A percentile compares a stretch with the other conserved stretches of the same genome.
phyloP scores from a whole-genome alignment of 805 yeast genomes.

The Candida ortonii region DNA sequence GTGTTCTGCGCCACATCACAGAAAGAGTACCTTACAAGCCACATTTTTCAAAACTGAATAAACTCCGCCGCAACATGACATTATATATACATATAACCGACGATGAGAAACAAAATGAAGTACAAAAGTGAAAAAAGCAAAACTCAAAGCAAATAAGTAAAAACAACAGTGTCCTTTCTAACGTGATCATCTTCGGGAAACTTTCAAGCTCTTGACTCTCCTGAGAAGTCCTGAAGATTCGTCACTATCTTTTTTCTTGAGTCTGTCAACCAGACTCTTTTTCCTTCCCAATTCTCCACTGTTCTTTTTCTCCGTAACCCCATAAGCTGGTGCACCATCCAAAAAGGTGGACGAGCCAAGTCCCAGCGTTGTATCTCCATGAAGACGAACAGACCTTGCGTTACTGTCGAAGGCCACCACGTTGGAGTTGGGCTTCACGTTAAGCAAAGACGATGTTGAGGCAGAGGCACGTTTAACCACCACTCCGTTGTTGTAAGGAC shows the following conservation, averaged over 20 bases:
- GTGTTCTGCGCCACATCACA: no score
- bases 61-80: neutral
- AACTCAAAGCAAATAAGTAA: neutral
- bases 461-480: conserved; percentile 29
- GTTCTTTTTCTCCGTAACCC: conserved; percentile 38
- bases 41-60: no score
- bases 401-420: conserved; percentile 71
- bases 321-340: conserved; percentile 90
- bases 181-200: conserved; percentile 56
- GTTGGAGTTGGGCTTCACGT: conserved; percentile 48
- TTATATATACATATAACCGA: conserved; percentile 3
- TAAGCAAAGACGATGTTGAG: conserved; percentile 23
- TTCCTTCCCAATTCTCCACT: conserved; percentile 65
- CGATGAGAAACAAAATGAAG: neutral
- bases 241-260: conserved; percentile 33
- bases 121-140: conserved; percentile 3
- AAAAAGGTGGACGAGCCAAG: conserved; percentile 88
- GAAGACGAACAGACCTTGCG: conserved; percentile 65
- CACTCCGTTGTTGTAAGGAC: conserved; percentile 33
- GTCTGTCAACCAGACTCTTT: conserved; percentile 74
- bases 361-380: conserved; percentile 85
- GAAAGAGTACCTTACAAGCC: no score
- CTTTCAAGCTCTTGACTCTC: conserved; percentile 88
- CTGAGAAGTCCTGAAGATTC: conserved; percentile 57
- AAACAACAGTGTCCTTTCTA: conserved; percentile 1